Evolutionary conservation across 345 rosid species (phyloP).

Genomic region (Murraya paniculata): DNA sequence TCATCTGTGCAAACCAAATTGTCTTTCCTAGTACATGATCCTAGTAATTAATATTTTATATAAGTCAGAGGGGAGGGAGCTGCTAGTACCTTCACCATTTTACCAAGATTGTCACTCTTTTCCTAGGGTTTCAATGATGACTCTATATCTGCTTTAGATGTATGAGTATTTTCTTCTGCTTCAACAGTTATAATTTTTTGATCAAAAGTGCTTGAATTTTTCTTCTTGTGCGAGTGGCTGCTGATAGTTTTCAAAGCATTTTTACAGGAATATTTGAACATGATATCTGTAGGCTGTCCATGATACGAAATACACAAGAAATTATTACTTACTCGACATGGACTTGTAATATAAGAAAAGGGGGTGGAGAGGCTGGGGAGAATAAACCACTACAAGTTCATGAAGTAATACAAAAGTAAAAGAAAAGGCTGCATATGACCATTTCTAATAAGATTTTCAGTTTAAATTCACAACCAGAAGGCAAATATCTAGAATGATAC

Average conservation of each 20-base stretch:
- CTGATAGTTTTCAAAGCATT: slow-evolving; percentile 7
- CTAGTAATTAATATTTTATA: background rate
- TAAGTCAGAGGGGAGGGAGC: background rate
- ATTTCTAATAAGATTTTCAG: background rate
- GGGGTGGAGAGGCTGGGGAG: background rate
- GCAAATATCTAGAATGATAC: background rate
- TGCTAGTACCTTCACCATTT: slow-evolving; percentile 12
- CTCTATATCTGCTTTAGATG: slow-evolving; percentile 31
- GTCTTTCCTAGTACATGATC: background rate
- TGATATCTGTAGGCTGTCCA: slow-evolving; percentile 37
- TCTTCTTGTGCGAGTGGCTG: slow-evolving; percentile 17
- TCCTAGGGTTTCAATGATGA: slow-evolving; percentile 20
- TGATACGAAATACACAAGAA: slow-evolving; percentile 2
- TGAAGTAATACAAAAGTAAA: background rate
- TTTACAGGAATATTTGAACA: slow-evolving; percentile 11
- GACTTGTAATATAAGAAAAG: background rate
- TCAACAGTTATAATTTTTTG: slow-evolving; percentile 25
- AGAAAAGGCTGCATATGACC: background rate
- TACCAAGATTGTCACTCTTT: slow-evolving; percentile 18
- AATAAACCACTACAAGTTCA: background rate
- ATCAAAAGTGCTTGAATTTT: slow-evolving; percentile 19
- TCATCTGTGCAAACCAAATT: background rate
- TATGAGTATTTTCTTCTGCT: slow-evolving; percentile 38
- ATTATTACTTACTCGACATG: background rate
- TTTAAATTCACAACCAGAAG: background rate